Conservation (phyloP, 495 filamentous ascomycete genomes). For the Xylaria intraflava region DNA sequence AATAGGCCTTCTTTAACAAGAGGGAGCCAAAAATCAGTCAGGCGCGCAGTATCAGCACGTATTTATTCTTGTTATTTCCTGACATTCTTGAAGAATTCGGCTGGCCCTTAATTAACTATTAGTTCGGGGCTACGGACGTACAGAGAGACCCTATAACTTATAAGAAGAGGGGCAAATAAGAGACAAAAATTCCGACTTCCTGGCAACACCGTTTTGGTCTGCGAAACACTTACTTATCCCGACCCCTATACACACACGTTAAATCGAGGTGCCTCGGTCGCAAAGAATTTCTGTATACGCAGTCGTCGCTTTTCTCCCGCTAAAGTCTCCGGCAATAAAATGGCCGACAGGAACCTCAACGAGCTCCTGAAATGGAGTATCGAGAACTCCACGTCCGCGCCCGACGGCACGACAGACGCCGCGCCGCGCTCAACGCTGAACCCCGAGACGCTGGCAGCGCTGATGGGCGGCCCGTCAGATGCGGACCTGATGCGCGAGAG, state of each 20-base stretch:
- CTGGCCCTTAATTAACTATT: no score
- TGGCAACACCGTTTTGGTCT: neutral
- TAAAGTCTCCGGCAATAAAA: neutral
- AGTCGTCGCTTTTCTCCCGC: neutral
- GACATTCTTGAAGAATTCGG: no score
- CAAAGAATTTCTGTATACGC: neutral
- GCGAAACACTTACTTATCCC: neutral
- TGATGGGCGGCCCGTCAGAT: conserved; percentile 75
- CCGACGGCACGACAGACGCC: conserved; percentile 35
- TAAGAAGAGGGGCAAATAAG: neutral
- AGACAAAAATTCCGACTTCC: neutral
- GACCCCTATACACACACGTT: neutral
- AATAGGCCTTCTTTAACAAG: no score
- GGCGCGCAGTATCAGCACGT: no score
- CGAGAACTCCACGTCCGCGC: conserved; percentile 56
- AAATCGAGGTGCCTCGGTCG: neutral
- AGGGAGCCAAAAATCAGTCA: no score
- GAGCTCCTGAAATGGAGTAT: conserved; percentile 92
- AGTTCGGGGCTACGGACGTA: no score
- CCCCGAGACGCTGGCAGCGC: conserved; percentile 57
- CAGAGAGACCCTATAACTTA: no score
- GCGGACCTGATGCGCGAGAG: conserved; percentile 81
- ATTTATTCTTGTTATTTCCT: no score
- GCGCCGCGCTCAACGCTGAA: conserved; percentile 43
- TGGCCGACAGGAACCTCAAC: conserved; percentile 40